These are phyloP conservation scores for Aspergillus intermedius DNA, from an alignment of 2,329 filamentous ascomycete species.

Conservation along the genomic window DNA sequence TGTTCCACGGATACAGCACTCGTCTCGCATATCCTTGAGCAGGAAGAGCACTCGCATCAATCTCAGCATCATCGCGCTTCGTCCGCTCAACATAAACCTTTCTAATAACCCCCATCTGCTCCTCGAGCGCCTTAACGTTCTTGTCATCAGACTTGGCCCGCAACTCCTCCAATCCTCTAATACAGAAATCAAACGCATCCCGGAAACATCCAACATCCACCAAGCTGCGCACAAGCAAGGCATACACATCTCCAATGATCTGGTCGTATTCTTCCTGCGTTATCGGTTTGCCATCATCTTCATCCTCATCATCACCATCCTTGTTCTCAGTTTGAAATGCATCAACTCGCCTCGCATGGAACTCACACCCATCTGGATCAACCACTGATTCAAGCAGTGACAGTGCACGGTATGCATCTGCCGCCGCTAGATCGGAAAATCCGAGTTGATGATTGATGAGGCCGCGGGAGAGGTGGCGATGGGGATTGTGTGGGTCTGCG, in stretches of 20 bases:
- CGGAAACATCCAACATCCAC: constrained; percentile 34
- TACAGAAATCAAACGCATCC: constrained; percentile 36
- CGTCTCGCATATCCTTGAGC: constrained; percentile 40
- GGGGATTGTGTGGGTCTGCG: constrained; percentile 36
- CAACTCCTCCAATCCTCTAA: constrained; percentile 23
- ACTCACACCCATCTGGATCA: constrained; percentile 71
- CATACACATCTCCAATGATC: constrained; percentile 31
- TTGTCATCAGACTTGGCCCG: constrained; percentile 6
- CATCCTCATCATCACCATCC: constrained; percentile 36
- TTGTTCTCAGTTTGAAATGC: constrained; percentile 1
- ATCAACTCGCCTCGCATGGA: constrained; percentile 55
- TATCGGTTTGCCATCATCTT: constrained; percentile 29
- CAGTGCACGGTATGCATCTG: constrained; percentile 86
- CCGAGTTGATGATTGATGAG: constrained; percentile 64
- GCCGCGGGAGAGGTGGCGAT: constrained; percentile 50
- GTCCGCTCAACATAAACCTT: constrained; percentile 14
- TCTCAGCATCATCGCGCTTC: constrained; percentile 5
- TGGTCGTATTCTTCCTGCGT: constrained; percentile 30
- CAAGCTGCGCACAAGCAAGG: constrained; percentile 31
- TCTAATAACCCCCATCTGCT: constrained; percentile 25
- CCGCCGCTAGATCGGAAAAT: constrained; percentile 83
- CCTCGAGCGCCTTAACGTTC: constrained; percentile 12
- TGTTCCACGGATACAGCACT: constrained; percentile 59
- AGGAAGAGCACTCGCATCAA: constrained; percentile 26
- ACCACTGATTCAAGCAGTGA: constrained; percentile 73